A percentile compares a stretch with the other conserved stretches of the same genome.
phyloP scores from a whole-genome alignment of 2,329 filamentous ascomycete species.

The Cladosporium sp. region DNA sequence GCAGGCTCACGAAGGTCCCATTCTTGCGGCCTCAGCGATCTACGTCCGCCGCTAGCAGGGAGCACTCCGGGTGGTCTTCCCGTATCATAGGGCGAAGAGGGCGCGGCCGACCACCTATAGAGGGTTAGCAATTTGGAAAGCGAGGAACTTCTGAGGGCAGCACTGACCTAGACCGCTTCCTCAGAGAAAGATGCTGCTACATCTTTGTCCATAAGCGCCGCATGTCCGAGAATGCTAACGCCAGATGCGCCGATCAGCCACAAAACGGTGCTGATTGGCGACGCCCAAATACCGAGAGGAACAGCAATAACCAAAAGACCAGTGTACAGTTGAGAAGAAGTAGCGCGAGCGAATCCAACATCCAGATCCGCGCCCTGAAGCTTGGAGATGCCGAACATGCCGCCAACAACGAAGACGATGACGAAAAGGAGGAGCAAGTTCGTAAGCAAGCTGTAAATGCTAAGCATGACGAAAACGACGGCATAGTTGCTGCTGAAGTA shows the following conservation, averaged over 20 bases:
- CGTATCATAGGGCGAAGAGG: constrained; percentile 78
- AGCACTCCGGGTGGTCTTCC: constrained; percentile 91
- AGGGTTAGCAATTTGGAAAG: not conserved
- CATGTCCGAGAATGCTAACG: constrained; percentile 91
- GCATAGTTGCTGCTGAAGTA: constrained; percentile 99
- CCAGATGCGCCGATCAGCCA: constrained; percentile 96
- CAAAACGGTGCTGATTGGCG: constrained; percentile 77
- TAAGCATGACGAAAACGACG: constrained; percentile 87
- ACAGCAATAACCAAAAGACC: constrained; percentile 76
- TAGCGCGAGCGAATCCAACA: constrained; percentile 75
- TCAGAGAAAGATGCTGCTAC: constrained; percentile 99
- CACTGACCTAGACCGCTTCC: constrained; percentile 90
- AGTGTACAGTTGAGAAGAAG: constrained; percentile 91
- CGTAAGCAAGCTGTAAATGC: constrained; percentile 89
- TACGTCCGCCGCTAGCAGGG: constrained; percentile 56
- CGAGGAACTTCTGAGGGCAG: not conserved
- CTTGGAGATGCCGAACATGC: constrained; percentile 88
- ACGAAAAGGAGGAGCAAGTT: constrained; percentile 85
- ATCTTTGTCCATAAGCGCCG: constrained; percentile 93
- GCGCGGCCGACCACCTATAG: constrained; percentile 89
- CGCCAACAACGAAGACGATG: constrained; percentile 79
- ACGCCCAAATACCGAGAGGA: constrained; percentile 79
- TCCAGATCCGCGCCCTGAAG: constrained; percentile 85
- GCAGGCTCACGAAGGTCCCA: constrained; percentile 43
- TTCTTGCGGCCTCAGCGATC: constrained; percentile 30